Evolutionary conservation across 2,329 filamentous ascomycete genomes (phyloP).

Genomic region (Xylaria multiplex): DNA sequence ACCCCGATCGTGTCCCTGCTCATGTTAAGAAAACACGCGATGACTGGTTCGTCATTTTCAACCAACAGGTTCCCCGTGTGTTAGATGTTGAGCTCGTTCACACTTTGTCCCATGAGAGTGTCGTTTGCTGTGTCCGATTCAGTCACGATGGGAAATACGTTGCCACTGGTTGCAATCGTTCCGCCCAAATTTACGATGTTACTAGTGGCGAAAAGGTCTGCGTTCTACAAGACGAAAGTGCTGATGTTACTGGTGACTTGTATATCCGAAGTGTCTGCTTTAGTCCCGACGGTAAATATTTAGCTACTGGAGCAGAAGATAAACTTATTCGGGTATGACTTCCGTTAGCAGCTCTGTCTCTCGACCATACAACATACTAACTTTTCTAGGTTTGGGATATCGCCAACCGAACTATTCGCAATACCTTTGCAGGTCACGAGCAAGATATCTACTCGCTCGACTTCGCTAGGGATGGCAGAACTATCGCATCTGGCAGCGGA

Average conservation of each 20-base stretch:
- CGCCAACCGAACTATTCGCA: constrained; percentile 80
- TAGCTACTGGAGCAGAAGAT: constrained; percentile 96
- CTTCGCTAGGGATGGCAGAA: constrained; percentile 91
- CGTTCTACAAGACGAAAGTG: constrained; percentile 86
- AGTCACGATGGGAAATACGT: constrained; percentile 95
- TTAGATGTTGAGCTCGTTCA: constrained; percentile 95
- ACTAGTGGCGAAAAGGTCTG: constrained; percentile 86
- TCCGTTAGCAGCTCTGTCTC: neutral
- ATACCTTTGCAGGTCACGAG: constrained; percentile 95
- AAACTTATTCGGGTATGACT: constrained; percentile 88
- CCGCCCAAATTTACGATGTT: constrained; percentile 99
- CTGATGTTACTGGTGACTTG: constrained; percentile 88
- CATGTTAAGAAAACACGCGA: constrained; percentile 88
- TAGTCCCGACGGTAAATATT: constrained; percentile 91
- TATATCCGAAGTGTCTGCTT: constrained; percentile 99
- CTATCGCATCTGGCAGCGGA: constrained; percentile 94
- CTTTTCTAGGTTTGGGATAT: constrained; percentile 89
- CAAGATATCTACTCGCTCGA: constrained; percentile 98
- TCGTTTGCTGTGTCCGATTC: constrained; percentile 98
- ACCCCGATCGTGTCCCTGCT: constrained; percentile 83
- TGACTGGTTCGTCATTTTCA: constrained; percentile 98
- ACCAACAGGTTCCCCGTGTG: constrained; percentile 86
- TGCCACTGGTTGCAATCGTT: constrained; percentile 95
- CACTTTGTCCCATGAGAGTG: constrained; percentile 91
- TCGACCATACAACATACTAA: constrained; percentile 27